Percentiles rank a stretch among this genome's conserved stretches.
Conservation (phyloP, 805 yeast genomes). For the Kodamaea jinghongensis region DNA sequence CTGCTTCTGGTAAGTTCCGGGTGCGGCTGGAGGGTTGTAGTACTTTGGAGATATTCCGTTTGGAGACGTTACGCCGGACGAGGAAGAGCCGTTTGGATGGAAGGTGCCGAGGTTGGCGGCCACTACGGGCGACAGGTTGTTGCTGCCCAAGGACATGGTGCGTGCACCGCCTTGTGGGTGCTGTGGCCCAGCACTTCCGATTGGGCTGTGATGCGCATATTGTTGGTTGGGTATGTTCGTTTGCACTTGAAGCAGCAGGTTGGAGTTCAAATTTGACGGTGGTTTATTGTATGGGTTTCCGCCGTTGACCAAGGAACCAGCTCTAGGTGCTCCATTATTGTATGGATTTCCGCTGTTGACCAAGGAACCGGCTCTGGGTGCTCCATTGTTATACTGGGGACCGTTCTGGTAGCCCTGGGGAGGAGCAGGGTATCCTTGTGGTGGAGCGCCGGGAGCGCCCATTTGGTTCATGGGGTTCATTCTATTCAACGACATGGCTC, state of each 20-base stretch:
- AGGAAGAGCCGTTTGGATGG: slow-evolving; percentile 3
- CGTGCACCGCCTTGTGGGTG: neutral
- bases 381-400: neutral
- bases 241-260: slow-evolving; percentile 1
- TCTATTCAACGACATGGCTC: no score
- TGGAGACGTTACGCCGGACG: slow-evolving; percentile 1
- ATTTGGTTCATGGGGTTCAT: slow-evolving; percentile 14
- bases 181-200: neutral
- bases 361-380: slow-evolving; percentile 1
- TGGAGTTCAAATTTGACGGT: neutral
- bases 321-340: neutral
- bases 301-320: slow-evolving; percentile 1
- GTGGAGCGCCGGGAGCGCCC: slow-evolving; percentile 2
- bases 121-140: slow-evolving; percentile 3
- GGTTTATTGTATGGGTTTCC: slow-evolving; percentile 4
- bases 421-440: slow-evolving; percentile 2
- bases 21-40: slow-evolving; percentile 6
- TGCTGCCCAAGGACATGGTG: slow-evolving; percentile 4
- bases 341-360: slow-evolving; percentile 1
- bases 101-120: neutral
- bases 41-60: slow-evolving; percentile 3
- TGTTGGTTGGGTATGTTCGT: neutral
- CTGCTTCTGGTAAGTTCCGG: slow-evolving; percentile 1
- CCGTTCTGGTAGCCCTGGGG: no score
- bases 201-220: slow-evolving; percentile 1